phyloP scores from a whole-genome alignment of 2,329 filamentous ascomycete species.

The Teratosphaeria zuluensis region DNA sequence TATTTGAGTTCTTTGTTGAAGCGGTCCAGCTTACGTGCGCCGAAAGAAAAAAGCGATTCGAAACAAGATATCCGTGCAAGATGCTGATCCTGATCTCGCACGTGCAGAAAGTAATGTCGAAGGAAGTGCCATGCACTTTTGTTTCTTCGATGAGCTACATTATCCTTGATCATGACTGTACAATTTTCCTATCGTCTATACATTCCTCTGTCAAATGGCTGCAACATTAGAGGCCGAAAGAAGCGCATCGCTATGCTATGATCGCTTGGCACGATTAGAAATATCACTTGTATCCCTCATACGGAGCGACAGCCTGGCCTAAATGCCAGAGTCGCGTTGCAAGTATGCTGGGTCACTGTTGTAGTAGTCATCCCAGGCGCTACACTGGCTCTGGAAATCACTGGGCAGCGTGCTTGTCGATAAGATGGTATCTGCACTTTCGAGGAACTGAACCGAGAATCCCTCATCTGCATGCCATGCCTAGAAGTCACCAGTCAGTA shows the following conservation, averaged over 20 bases:
- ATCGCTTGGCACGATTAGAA: background rate
- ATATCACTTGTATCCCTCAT: too few species aligned
- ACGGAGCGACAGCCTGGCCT: background rate
- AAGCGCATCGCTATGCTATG: background rate
- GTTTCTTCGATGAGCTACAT: background rate
- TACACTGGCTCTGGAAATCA: conserved; percentile 21
- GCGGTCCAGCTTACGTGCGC: background rate
- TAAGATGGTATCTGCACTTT: conserved; percentile 15
- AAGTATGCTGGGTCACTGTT: conserved; percentile 13
- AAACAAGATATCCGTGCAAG: background rate
- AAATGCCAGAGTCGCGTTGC: conserved; percentile 26
- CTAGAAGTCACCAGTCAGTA: background rate
- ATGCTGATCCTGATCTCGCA: background rate
- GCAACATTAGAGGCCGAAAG: background rate
- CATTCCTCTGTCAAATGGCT: background rate
- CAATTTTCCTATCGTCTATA: background rate
- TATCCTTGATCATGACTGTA: background rate
- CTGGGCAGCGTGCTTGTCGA: conserved; percentile 13
- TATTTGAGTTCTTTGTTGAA: background rate
- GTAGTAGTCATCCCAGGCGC: conserved; percentile 22
- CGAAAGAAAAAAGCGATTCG: background rate
- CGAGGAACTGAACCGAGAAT: conserved; percentile 26
- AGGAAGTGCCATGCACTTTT: background rate
- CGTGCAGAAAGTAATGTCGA: background rate
- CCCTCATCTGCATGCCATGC: conserved; percentile 27